phyloP scores from a whole-genome alignment of 2,329 filamentous ascomycete genomes.

The Mycogone perniciosa region DNA sequence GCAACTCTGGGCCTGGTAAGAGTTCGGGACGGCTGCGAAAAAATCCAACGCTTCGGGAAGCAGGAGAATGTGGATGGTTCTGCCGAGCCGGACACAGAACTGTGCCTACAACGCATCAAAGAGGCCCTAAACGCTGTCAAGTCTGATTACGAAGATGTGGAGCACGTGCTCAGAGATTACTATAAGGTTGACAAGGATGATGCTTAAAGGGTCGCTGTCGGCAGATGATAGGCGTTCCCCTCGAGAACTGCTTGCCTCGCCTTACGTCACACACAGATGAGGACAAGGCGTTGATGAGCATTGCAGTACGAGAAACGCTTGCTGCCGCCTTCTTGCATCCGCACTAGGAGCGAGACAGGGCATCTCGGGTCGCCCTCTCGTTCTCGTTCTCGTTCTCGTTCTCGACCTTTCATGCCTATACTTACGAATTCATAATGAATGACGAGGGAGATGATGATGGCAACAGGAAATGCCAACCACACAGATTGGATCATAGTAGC shows the following conservation, averaged over 20 bases:
- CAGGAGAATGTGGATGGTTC: constrained; percentile 72
- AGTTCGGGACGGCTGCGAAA: constrained; percentile 88
- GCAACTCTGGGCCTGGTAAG: constrained; percentile 87
- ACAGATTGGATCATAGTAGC: constrained; percentile 1
- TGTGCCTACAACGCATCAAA: constrained; percentile 63
- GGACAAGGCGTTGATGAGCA: not conserved
- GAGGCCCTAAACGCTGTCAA: constrained; percentile 67
- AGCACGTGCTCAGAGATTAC: constrained; percentile 63
- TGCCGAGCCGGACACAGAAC: constrained; percentile 57
- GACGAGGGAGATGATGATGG: not conserved
- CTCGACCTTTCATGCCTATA: not conserved
- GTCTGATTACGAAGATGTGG: constrained; percentile 67
- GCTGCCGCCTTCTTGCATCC: not conserved
- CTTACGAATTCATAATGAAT: too few relatives aligned
- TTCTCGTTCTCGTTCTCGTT: not conserved
- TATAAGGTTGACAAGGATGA: constrained; percentile 33
- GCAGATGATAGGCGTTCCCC: not conserved
- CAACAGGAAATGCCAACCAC: constrained; percentile 1
- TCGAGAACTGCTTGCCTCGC: not conserved
- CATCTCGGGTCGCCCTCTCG: not conserved
- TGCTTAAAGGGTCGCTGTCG: not conserved
- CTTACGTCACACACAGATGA: not conserved
- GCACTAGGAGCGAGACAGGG: too few relatives aligned
- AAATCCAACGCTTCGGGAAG: constrained; percentile 90
- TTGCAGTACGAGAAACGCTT: not conserved